Conservation (phyloP, 495 filamentous ascomycete genomes). For the Aspergillus asperescens region DNA sequence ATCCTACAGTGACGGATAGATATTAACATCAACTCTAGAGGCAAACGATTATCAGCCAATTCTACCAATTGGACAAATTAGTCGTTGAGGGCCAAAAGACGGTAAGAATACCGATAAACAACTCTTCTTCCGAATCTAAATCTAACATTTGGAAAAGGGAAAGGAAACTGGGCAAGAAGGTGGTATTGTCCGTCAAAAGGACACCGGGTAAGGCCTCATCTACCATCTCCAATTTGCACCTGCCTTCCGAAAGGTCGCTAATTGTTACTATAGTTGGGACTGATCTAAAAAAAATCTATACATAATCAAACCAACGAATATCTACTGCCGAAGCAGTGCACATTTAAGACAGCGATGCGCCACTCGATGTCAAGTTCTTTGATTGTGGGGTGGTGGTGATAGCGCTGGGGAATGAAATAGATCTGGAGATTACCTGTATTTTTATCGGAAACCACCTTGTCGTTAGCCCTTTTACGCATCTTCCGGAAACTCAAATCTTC, state of each 20-base stretch:
- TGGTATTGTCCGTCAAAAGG: conserved; percentile 72
- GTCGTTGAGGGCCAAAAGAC: conserved; percentile 85
- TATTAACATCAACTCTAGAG: conserved; percentile 53
- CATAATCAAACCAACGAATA: conserved; percentile 4
- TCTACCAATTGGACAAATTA: conserved; percentile 85
- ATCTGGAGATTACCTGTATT: conserved; percentile 21
- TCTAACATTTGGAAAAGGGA: conserved; percentile 46
- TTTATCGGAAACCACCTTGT: conserved; percentile 19
- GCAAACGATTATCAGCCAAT: conserved; percentile 91
- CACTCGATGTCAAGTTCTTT: background rate
- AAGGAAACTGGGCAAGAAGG: conserved; percentile 67
- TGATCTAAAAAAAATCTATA: conserved; percentile 21
- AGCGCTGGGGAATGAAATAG: conserved; percentile 13
- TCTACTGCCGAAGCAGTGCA: background rate
- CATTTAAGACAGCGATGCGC: background rate
- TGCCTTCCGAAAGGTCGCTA: background rate
- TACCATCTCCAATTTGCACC: background rate
- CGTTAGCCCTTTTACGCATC: conserved; percentile 12
- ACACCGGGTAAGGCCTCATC: conserved; percentile 60
- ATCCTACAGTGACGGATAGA: background rate
- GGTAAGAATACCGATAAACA: conserved; percentile 30
- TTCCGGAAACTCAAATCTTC: conserved; percentile 11
- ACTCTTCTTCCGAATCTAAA: too few relatives aligned
- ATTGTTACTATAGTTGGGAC: conserved; percentile 40
- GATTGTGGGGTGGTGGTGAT: background rate